Base-by-base conservation (phyloP, 1,284 basidiomycete genomes). In the Papiliotrema laurentii region DNA sequence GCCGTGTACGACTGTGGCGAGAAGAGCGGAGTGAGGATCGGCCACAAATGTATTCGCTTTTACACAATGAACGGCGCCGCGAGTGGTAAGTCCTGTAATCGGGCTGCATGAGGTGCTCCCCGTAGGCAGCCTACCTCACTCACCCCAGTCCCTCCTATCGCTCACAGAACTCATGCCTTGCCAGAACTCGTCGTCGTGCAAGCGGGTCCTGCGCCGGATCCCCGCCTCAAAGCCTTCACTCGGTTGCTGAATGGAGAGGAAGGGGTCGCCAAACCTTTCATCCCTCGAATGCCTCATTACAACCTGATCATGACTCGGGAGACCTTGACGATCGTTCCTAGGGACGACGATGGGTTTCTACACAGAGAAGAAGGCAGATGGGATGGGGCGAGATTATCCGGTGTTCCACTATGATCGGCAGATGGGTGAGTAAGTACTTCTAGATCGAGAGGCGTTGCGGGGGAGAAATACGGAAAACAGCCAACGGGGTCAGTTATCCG, bases 1-100 rank as follows among this genome's bases (percentile, higher is more conserved):
- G 42, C 43, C 22, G 35, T 50, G 13, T 50, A 50, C 25, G 48
- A 50, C 45, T 50, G 48, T 38, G 48, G 48, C 3, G 48, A 50
- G 28, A 34, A 38, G 19, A 45, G 43, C 26, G 48, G 48, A 5
- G 48, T 36, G 13, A 36, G 26, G 10, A 22, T 31, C 16, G 48
- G 41, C 4, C 48, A 50, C 43, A 50, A 50, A 39, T 50, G 48
- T 33, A 37, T 50, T 16, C 33, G 48, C 22, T 43, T 43, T 18
- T 50, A 11, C 35, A 37, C 35, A 11, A 18, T 19, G 30, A 31
- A 16, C 30, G 16, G 10, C 30, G n/a, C n/a, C n/a, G n/a, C n/a
- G n/a, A n/a, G n/a, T n/a, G n/a, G n/a, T n/a, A n/a, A n/a, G n/a
- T n/a, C n/a, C n/a, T n/a, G n/a, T n/a, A n/a, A n/a, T n/a, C n/a